Evolutionary conservation across 805 yeast genomes (phyloP), one percentile per base, ranked within the genome.

Genomic region (Cyberlindnera veronae): DNA sequence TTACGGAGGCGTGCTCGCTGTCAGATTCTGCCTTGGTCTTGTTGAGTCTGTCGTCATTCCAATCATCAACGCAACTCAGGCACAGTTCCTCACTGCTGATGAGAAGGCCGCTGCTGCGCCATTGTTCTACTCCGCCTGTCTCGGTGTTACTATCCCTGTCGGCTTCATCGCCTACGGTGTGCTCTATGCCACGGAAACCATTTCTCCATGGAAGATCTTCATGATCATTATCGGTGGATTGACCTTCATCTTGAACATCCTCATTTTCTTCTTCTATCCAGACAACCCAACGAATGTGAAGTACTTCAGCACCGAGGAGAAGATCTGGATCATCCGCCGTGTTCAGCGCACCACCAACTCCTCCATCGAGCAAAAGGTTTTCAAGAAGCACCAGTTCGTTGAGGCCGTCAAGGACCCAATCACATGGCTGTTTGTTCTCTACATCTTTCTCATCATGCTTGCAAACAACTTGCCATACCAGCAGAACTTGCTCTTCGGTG

Each of bases 201-300:
- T 64, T 19, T 53, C 64, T 18, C 45, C 62, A 11, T 81, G 85
- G 84, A 72, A 74, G 49, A 53, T 79, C 14, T 69, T 78, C 40
- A 72, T 70, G 58, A 69, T 79, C 24, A 71, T 78, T 36, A 67
- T 74, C 39, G 87, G 84, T 35, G 72, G 77, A 12, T 54, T 75
- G 29, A 75, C 84, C 0, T 61, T 77, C 17, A 19, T 71, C 16
- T 44, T 68, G 27, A 55, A 69, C 2, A 31, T 64, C 2, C 33
- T 63, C 5, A 55, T 69, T 4, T 53, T 58, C 37, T 64, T 66
- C 43, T 36, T 66, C 16, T 79, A 76, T 50, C 86, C 85, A 29
- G 67, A 71, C 43, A 75, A 77, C 53, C 84, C 84, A 13, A 56
- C 79, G 0, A 67, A 63, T 44, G 77, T 78, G 6, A 64, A 58